phyloP scores from a whole-genome alignment of 768 basidiomycete genomes.

The Cystobasidium onofrii region DNA sequence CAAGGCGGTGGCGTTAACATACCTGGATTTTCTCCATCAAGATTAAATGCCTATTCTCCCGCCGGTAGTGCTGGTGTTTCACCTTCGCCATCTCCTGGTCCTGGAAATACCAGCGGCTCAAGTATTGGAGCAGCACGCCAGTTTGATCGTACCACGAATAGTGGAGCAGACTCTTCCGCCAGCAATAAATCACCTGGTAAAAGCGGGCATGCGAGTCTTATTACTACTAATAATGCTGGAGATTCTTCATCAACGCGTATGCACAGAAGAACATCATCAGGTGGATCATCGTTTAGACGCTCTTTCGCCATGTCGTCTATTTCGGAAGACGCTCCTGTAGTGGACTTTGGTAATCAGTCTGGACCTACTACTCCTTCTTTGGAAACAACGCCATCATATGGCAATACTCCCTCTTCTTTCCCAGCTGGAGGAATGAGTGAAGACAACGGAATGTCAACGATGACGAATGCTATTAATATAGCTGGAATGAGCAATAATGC shows the following conservation, averaged over 20 bases:
- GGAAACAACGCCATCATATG: background rate
- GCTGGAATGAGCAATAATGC: background rate
- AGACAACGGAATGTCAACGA: no score
- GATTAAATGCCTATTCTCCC: background rate
- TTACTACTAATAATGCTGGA: background rate
- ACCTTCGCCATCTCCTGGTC: background rate
- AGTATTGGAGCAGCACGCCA: background rate
- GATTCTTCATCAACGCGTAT: background rate
- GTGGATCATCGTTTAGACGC: background rate
- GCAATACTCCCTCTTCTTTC: background rate
- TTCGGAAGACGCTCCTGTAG: conserved; percentile 1
- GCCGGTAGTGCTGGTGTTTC: background rate
- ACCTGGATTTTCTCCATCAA: background rate
- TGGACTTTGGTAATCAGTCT: conserved; percentile 7
- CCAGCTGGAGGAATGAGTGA: no score
- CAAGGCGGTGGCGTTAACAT: background rate
- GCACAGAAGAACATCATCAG: conserved; percentile 1
- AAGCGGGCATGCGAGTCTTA: background rate
- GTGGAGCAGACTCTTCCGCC: background rate
- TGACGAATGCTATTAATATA: background rate
- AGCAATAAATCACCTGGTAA: background rate
- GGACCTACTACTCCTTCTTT: background rate
- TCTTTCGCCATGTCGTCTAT: conserved; percentile 23
- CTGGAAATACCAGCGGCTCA: background rate
- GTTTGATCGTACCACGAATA: background rate